These are phyloP conservation scores for Globisporangium canariense DNA, from an alignment of 352 stramenopile species.

Conservation along the genomic window DNA sequence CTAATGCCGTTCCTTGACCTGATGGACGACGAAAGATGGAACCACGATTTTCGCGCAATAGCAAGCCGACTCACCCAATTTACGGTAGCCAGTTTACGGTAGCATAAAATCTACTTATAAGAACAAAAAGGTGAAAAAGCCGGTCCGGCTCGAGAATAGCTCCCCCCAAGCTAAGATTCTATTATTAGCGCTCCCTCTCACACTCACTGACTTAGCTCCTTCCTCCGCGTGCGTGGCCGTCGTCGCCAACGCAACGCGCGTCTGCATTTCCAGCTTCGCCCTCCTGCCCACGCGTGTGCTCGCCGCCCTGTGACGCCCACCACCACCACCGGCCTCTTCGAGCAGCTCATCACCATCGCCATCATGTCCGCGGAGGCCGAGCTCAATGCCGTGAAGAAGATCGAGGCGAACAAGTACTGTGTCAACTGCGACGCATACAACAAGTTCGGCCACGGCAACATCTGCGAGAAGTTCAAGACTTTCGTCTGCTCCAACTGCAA, in stretches of 20 bases:
- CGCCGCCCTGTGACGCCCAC: background rate
- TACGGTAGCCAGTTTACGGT: background rate
- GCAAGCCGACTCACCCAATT: background rate
- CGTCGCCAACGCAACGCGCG: background rate
- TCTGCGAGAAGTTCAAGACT: slow-evolving; percentile 91
- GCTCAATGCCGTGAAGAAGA: slow-evolving; percentile 82
- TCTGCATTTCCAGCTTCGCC: slow-evolving; percentile 9
- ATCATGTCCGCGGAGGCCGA: slow-evolving; percentile 46
- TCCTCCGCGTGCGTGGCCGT: slow-evolving; percentile 2
- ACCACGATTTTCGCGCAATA: background rate
- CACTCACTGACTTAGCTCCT: background rate
- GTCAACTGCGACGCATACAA: slow-evolving; percentile 82
- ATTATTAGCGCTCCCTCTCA: slow-evolving; percentile 1
- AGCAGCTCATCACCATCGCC: background rate
- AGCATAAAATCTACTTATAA: too few species aligned
- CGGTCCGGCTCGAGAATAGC: slow-evolving; percentile 3
- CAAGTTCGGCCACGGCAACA: slow-evolving; percentile 91
- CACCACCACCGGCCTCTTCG: background rate
- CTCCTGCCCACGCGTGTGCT: background rate
- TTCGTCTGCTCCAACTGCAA: slow-evolving; percentile 97
- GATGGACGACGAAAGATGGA: background rate
- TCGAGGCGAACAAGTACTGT: slow-evolving; percentile 82
- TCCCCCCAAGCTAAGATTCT: background rate
- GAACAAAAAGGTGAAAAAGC: background rate
- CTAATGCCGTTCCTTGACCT: background rate